These are phyloP conservation scores for Deuterostichococcus epilithicus DNA, from an alignment of 139 green algal species.

Conservation along the genomic window DNA sequence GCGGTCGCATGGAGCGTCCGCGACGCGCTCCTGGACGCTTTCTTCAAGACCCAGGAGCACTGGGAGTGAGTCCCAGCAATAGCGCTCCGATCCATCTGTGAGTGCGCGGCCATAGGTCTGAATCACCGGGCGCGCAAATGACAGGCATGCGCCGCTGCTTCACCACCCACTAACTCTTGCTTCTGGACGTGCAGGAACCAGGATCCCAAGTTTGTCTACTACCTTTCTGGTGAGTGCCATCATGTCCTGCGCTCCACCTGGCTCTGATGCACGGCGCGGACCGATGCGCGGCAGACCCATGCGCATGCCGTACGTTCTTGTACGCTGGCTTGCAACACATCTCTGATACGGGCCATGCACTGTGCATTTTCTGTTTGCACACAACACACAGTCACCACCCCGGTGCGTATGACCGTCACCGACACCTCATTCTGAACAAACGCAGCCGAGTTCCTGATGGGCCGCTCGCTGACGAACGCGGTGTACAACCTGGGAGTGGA, in stretches of 20 bases:
- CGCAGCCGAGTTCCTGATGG: constrained; percentile 91
- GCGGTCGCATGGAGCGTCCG: constrained; percentile 69
- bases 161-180: not conserved
- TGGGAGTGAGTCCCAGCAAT: constrained; percentile 60
- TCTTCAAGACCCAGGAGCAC: constrained; percentile 77
- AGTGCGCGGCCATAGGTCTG: not conserved
- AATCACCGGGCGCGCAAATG: not conserved
- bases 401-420: too few species aligned
- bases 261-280: too few species aligned
- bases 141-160: not conserved
- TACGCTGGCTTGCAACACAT: too few species aligned
- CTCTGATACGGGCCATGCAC: too few species aligned
- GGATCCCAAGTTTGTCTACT: constrained; percentile 95
- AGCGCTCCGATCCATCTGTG: not conserved
- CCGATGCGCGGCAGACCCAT: too few species aligned
- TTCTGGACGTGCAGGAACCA: constrained; percentile 22
- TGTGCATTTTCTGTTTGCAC: too few species aligned
- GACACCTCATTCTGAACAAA: too few species aligned
- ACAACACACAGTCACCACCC: too few species aligned
- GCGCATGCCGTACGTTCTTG: too few species aligned
- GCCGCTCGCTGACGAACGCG: constrained; percentile 89
- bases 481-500: constrained; percentile 93
- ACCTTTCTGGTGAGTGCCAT: constrained; percentile 75
- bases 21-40: constrained; percentile 77
- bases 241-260: too few species aligned